Evolutionary conservation across 2,329 filamentous ascomycete genomes (phyloP).

Genomic region (Aspergillus sp.): DNA sequence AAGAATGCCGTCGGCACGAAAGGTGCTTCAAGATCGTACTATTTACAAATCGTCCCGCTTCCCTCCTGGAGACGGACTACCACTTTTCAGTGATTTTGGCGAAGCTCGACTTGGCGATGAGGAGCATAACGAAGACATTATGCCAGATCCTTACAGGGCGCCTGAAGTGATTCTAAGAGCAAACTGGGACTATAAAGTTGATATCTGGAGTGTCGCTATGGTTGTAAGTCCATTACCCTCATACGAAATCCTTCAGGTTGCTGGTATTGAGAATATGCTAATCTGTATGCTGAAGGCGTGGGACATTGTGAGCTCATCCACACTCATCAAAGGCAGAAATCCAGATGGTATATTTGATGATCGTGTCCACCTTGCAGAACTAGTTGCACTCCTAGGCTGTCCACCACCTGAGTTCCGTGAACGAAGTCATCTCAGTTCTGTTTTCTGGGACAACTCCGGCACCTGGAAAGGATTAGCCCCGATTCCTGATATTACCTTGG

Average conservation of each 20-base stretch:
- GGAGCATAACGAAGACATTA: conserved; percentile 24
- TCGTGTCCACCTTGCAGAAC: conserved; percentile 26
- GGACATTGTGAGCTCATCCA: conserved; percentile 12
- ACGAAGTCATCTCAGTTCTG: conserved; percentile 18
- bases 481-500: conserved; percentile 19
- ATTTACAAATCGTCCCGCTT: conserved; percentile 2
- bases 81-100: conserved; percentile 4
- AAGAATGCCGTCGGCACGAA: not conserved
- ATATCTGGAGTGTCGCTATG: conserved; percentile 51
- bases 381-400: conserved; percentile 24
- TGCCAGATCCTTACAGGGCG: conserved; percentile 18
- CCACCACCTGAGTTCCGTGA: conserved; percentile 20
- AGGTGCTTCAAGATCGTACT: conserved; percentile 9
- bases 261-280: not conserved
- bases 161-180: conserved; percentile 44
- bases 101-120: not conserved
- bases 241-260: too few species aligned
- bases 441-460: conserved; percentile 28
- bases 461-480: conserved; percentile 20
- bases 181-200: conserved; percentile 44
- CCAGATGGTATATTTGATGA: conserved; percentile 26
- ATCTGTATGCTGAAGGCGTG: conserved; percentile 6
- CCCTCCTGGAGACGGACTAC: conserved; percentile 5
- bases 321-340: conserved; percentile 18
- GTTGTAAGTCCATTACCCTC: conserved; percentile 37